Evolutionary conservation across 192 early-diverging fungal genomes (phyloP).

Genomic region (Gigaspora rosea): DNA sequence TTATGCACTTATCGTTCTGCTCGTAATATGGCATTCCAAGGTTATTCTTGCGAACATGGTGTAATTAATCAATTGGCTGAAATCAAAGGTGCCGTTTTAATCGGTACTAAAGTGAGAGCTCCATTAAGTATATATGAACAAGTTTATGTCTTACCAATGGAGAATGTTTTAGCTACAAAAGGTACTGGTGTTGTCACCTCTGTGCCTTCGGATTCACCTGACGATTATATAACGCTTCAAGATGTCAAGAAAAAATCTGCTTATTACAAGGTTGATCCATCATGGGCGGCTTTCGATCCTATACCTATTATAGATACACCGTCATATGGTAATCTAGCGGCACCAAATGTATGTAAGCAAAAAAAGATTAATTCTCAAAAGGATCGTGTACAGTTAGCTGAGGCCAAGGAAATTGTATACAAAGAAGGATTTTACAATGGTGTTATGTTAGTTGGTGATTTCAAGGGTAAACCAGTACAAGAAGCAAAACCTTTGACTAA

Average conservation of each 20-base stretch:
- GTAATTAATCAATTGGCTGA: conserved; percentile 69
- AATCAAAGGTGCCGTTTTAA: conserved; percentile 73
- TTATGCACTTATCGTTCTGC: conserved; percentile 92
- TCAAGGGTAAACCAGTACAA: conserved; percentile 80
- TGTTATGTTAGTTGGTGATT: conserved; percentile 80
- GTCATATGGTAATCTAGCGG: conserved; percentile 82
- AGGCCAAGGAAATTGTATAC: conserved; percentile 94
- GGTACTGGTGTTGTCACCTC: conserved; percentile 99
- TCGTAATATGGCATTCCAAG: conserved; percentile 97
- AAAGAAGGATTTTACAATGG: conserved; percentile 99
- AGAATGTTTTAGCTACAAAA: conserved; percentile 91
- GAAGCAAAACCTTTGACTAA: conserved; percentile 89
- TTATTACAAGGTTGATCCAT: conserved; percentile 85
- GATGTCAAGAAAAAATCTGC: conserved; percentile 94
- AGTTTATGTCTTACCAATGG: conserved; percentile 97
- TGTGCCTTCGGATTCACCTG: conserved; percentile 98
- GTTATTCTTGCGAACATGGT: conserved; percentile 72
- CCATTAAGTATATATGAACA: conserved; percentile 76
- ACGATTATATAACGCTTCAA: conserved; percentile 89
- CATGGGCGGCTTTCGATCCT: conserved; percentile 86
- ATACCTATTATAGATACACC: conserved; percentile 87
- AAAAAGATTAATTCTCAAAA: conserved; percentile 97
- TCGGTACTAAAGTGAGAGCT: conserved; percentile 89
- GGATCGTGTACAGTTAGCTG: conserved; percentile 88
- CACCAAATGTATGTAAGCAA: conserved; percentile 81